A percentile compares a stretch with the other conserved stretches of the same genome.
Evolutionary conservation across 1,284 basidiomycete species (phyloP).

Genomic region (Sporisorium scitamineum): DNA sequence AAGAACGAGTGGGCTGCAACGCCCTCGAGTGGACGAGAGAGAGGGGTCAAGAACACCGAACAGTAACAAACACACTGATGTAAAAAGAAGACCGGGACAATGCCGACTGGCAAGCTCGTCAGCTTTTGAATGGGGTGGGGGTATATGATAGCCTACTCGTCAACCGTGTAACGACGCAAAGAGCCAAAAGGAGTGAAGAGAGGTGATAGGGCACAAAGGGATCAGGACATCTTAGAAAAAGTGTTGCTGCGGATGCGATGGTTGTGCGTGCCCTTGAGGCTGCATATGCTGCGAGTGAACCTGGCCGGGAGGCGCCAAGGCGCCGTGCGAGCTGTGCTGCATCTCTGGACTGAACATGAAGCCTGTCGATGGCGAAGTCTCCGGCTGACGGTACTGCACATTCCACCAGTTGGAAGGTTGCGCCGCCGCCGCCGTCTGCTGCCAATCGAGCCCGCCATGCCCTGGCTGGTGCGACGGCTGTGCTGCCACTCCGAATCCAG

Average conservation of each 20-base stretch:
- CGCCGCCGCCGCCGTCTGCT: constrained; percentile 24
- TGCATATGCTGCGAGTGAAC: constrained; percentile 18
- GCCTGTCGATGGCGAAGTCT: constrained; percentile 25
- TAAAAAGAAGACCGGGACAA: background rate
- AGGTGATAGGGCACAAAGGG: constrained; percentile 11
- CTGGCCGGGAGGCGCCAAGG: no score
- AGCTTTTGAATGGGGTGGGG: constrained; percentile 8
- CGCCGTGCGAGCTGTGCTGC: constrained; percentile 9
- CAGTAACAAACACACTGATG: background rate
- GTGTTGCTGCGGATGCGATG: constrained; percentile 25
- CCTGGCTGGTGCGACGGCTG: constrained; percentile 12
- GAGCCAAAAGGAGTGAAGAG: background rate
- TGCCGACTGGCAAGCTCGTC: background rate
- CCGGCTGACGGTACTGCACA: constrained; percentile 37
- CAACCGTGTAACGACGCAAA: background rate
- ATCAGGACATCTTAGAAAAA: constrained; percentile 22
- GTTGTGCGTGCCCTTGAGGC: constrained; percentile 11
- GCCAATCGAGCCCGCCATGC: constrained; percentile 32
- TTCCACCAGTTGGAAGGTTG: constrained; percentile 40
- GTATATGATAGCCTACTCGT: background rate
- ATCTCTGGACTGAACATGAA: constrained; percentile 24
- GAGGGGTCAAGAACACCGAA: no score
- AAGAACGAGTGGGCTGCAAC: background rate
- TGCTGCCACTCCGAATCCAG: constrained; percentile 1
- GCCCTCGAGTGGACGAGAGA: no score